phyloP scores from a whole-genome alignment of 768 basidiomycete species.

The Naganishia friedmannii region DNA sequence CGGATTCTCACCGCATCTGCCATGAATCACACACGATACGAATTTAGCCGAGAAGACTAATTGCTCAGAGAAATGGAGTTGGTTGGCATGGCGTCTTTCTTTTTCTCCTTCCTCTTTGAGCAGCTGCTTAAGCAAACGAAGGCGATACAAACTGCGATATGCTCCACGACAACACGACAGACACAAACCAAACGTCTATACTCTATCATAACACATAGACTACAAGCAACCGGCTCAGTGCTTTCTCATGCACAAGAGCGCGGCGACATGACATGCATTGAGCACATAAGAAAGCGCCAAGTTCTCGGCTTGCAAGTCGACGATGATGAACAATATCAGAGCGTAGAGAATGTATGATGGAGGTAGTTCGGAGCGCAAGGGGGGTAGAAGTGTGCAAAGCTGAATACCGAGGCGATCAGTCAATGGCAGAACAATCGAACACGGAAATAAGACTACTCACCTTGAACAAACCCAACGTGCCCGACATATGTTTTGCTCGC shows the following conservation, averaged over 20 bases:
- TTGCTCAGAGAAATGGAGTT: no score
- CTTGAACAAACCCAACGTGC: constrained; percentile 2
- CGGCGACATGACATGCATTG: neutral
- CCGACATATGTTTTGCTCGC: neutral
- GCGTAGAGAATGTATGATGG: neutral
- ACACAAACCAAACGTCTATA: no score
- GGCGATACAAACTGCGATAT: no score
- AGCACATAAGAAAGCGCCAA: neutral
- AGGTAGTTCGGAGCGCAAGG: neutral
- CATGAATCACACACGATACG: no score
- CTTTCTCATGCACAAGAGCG: neutral
- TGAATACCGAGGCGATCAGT: neutral
- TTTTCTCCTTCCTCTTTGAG: no score
- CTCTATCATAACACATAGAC: no score
- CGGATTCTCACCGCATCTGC: no score
- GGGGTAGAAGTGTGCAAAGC: constrained; percentile 10
- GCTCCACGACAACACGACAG: no score
- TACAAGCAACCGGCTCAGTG: neutral
- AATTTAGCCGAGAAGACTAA: no score
- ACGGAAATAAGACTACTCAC: neutral
- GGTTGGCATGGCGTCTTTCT: no score
- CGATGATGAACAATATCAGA: constrained; percentile 4
- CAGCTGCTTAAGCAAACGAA: no score
- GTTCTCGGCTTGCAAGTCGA: constrained; percentile 15
- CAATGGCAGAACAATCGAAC: no score